Base-by-base conservation (phyloP, 2,329 filamentous ascomycete genomes). In the Colletotrichum horii region DNA sequence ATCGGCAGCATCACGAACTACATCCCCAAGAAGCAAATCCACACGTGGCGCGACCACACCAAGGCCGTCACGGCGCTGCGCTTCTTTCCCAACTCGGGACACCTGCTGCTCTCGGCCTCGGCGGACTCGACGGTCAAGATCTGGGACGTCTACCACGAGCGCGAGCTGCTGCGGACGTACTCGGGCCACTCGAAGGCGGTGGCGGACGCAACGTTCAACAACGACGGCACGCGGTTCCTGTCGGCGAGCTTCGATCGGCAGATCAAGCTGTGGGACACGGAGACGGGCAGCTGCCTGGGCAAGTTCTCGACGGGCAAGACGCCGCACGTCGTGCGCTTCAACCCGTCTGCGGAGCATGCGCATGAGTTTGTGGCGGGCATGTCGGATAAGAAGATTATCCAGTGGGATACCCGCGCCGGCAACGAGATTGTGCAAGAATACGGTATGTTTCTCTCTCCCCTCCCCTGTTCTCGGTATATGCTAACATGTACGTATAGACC, bases 241-340 rank as follows among this genome's bases (percentile, higher is more conserved):
- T 96, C 96, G 4, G 94, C 95, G 2, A 97, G 95, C 19, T 99
- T 97, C 84, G 97, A 99, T 84, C 94, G 96, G 70, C 94, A 95
- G 87, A 98, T 98, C 88, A 98, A 98, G 86, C 90, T 99, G 34
- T 99, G 97, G 97, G 97, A 99, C 81, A 98, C 96, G 1, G 97
- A 99, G 85, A 98, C 95, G 26, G 97, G 97, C 61, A 90, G 93
- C 79, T 98, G 96, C 82, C 87, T 98, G 78, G 93, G 92, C 80
- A 95, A 95, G 74, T 99, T 98, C 88, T 95, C 94, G 22, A 98
- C 95, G 1, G 96, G 96, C 82, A 98, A 97, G 87, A 98, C 96
- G 16, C 96, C 97, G 7, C 97, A 99, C 82, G 96, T 98, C 68
- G 89, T 99, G 79, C 93, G 95, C 79, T 98, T 98, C 89, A 98